Evolutionary conservation across 2,329 filamentous ascomycete genomes (phyloP), one percentile per base, ranked within the genome.

Genomic region (Ophiostoma fasciatum): DNA sequence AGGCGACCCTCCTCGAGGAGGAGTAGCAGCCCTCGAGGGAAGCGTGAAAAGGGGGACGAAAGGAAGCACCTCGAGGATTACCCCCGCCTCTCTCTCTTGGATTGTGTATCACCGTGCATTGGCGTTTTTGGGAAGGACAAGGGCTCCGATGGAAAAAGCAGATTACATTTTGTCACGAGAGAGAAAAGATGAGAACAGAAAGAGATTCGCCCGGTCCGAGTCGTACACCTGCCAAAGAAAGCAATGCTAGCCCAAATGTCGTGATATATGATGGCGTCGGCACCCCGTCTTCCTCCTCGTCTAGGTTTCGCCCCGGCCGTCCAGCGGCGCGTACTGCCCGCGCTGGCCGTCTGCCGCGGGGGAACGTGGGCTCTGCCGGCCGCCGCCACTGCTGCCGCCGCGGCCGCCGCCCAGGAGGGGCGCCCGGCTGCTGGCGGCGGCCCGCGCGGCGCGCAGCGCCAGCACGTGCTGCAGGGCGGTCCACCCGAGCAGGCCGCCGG

Each of bases 401-500:
- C 35, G 22, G 5, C 29, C 32, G 32, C 29, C 35, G 40, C 32
- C 36, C 38, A 39, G 22, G 35, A 22, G 32, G 22, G 19, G 42
- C 33, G 17, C 40, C 38, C 34, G 15, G 27, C 33, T 22, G 22
- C 40, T 20, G 29, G 20, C 13, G 11, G 30, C 25, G 3, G 14
- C 42, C 23, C 28, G n/a, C 11, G 28, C 33, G 48, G 52, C 53
- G 15, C 59, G 55, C 42, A 54, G 43, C 46, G 69, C 64, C 21
- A 66, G 38, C 28, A 66, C 49, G 35, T 62, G 63, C 52, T 62
- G 65, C 39, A 66, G 57, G 7, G 59, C 68, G 7, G 73, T 70
- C 71, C 72, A 78, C 19, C 64, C 70, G 33, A 78, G 55, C 41
- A 78, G 51, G 1, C 71, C 71, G 4, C 63, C 48, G 1, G 71